phyloP scores from a whole-genome alignment of 768 basidiomycete species.

The Kondoa subrosea region DNA sequence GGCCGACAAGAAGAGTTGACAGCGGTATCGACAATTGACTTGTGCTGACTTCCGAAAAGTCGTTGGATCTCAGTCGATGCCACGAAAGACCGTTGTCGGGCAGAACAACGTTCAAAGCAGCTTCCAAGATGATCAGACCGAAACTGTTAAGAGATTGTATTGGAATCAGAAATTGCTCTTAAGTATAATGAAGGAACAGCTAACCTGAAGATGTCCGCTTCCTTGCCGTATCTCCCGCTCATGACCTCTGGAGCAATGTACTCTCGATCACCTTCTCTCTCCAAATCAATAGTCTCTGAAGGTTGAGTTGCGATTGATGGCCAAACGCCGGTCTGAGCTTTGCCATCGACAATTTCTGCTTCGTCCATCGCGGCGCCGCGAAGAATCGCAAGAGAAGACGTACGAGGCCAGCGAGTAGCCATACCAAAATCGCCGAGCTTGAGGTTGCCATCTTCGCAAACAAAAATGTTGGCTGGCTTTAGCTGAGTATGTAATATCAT shows the following conservation, averaged over 20 bases:
- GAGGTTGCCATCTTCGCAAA: conserved; percentile 69
- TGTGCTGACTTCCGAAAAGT: conserved; percentile 60
- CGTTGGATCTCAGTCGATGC: conserved; percentile 79
- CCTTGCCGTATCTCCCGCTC: conserved; percentile 75
- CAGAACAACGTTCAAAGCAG: conserved; percentile 85
- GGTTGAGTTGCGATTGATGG: not conserved
- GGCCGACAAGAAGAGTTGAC: not conserved
- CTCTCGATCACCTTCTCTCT: conserved; percentile 90
- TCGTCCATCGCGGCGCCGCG: conserved; percentile 25
- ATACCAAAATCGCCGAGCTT: conserved; percentile 98
- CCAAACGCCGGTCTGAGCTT: conserved; percentile 17
- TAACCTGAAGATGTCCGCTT: conserved; percentile 92
- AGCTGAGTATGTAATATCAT: conserved; percentile 32
- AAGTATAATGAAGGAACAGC: conserved; percentile 28
- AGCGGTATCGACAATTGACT: not conserved
- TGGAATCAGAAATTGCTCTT: conserved; percentile 17
- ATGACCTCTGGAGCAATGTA: conserved; percentile 94
- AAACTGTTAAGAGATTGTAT: conserved; percentile 43
- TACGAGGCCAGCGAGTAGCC: conserved; percentile 80
- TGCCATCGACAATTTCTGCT: conserved; percentile 31
- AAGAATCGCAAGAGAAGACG: conserved; percentile 31
- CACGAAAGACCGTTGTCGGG: conserved; percentile 90
- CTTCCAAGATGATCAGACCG: conserved; percentile 89
- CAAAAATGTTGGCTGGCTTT: conserved; percentile 92
- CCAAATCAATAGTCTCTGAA: conserved; percentile 36